phyloP scores from a whole-genome alignment of 805 yeast species.

The Cyberlindnera lachancei region DNA sequence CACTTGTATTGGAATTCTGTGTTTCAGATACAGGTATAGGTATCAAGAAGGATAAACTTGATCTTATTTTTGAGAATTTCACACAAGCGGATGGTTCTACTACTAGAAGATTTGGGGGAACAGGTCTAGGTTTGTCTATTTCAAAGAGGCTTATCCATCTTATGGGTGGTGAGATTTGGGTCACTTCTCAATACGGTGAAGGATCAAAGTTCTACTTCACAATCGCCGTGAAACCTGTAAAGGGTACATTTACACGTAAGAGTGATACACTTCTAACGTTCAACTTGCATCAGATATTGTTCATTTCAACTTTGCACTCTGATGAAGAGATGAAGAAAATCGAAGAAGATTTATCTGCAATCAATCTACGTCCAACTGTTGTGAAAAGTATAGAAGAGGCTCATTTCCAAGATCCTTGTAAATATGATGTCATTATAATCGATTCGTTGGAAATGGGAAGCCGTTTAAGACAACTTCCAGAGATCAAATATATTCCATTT shows the following conservation, averaged over 20 bases:
- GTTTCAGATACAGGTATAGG: constrained; percentile 91
- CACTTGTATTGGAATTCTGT: constrained; percentile 63
- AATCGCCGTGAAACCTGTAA: constrained; percentile 68
- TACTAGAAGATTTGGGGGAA: constrained; percentile 87
- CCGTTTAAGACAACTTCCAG: constrained; percentile 57
- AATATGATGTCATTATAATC: constrained; percentile 77
- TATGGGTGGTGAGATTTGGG: constrained; percentile 96
- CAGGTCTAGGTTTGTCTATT: constrained; percentile 82
- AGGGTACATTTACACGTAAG: constrained; percentile 48
- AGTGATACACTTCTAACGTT: constrained; percentile 68
- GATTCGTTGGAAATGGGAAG: constrained; percentile 74
- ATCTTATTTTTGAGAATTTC: constrained; percentile 80
- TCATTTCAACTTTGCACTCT: constrained; percentile 60
- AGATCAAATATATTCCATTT: constrained; percentile 78
- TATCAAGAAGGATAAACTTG: constrained; percentile 76
- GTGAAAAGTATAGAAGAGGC: constrained; percentile 39
- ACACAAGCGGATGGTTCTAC: constrained; percentile 94
- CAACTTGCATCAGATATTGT: constrained; percentile 58
- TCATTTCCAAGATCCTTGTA: constrained; percentile 44
- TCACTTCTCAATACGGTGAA: constrained; percentile 69
- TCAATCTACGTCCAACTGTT: constrained; percentile 57
- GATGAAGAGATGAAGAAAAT: constrained; percentile 42
- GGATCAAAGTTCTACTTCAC: constrained; percentile 84
- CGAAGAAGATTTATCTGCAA: constrained; percentile 38
- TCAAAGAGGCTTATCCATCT: constrained; percentile 81